Evolutionary conservation across 176 grass and related monocot species (phyloP).

Genomic region (Oryza meyeriana): DNA sequence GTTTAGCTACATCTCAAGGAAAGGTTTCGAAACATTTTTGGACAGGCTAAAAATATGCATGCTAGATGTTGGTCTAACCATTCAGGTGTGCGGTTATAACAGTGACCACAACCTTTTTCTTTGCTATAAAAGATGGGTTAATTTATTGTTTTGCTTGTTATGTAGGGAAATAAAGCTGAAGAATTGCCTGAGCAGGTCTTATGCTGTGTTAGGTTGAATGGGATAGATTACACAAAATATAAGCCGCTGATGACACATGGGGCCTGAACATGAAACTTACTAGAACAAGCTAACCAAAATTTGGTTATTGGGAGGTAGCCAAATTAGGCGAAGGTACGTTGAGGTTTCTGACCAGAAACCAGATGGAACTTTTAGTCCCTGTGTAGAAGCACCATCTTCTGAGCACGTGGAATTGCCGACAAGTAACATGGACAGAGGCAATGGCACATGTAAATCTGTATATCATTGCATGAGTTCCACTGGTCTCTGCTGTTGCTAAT

Average conservation of each 20-base stretch:
- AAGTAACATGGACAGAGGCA: conserved; percentile 33
- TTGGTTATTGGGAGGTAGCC: conserved; percentile 32
- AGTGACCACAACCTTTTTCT: neutral
- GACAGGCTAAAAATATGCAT: conserved; percentile 85
- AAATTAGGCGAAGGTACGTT: conserved; percentile 4
- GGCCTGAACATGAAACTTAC: conserved; percentile 31
- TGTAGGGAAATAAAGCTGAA: conserved; percentile 90
- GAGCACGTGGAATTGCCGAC: conserved; percentile 9
- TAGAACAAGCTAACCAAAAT: conserved; percentile 38
- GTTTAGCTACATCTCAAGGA: conserved; percentile 98
- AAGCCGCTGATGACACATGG: conserved; percentile 52
- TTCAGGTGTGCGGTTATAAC: conserved; percentile 65
- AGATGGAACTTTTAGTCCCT: neutral
- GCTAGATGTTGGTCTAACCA: conserved; percentile 90
- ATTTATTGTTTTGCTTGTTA: neutral
- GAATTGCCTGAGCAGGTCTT: conserved; percentile 89
- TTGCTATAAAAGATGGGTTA: neutral
- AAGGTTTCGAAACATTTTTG: conserved; percentile 92
- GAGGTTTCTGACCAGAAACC: conserved; percentile 25
- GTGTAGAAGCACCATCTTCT: conserved; percentile 12
- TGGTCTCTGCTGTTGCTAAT: conserved; percentile 36
- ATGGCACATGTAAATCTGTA: conserved; percentile 45
- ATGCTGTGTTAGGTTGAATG: conserved; percentile 92
- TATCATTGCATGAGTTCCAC: conserved; percentile 34
- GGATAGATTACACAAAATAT: conserved; percentile 82